These are phyloP conservation scores for Kokia cookei DNA, from an alignment of 441 rosid genomes.

Conservation along the genomic window DNA sequence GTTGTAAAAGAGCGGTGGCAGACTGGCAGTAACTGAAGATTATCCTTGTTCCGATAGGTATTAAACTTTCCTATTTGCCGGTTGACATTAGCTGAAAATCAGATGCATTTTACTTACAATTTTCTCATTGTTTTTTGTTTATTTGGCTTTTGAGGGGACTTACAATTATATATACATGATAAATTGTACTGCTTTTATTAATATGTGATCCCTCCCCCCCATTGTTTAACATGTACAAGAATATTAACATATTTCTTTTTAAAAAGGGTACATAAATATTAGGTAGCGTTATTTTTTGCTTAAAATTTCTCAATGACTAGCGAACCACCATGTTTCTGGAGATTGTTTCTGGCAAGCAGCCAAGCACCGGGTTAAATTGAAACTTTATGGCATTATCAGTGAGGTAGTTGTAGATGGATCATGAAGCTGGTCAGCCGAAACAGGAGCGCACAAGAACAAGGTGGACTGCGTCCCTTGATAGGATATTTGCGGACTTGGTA, in stretches of 20 bases:
- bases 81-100: neutral
- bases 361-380: neutral
- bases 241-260: neutral
- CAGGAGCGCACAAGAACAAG: conserved; percentile 61
- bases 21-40: neutral
- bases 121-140: neutral
- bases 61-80: neutral
- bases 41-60: neutral
- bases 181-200: neutral
- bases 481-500: conserved; percentile 68
- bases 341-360: neutral
- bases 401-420: conserved; percentile 39
- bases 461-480: conserved; percentile 71
- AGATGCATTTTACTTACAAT: neutral
- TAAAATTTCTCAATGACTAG: neutral
- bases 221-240: neutral
- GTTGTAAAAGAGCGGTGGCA: neutral
- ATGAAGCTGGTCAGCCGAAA: conserved; percentile 40
- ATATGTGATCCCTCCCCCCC: neutral
- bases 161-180: neutral
- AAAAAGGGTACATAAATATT: neutral
- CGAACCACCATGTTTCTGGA: neutral
- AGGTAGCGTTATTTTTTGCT: neutral
- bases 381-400: neutral
- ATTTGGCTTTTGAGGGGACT: neutral